Percentiles rank a stretch among this genome's conserved stretches.
Conservation (phyloP, 257 asterid genomes). For the Salvia hispanica region DNA sequence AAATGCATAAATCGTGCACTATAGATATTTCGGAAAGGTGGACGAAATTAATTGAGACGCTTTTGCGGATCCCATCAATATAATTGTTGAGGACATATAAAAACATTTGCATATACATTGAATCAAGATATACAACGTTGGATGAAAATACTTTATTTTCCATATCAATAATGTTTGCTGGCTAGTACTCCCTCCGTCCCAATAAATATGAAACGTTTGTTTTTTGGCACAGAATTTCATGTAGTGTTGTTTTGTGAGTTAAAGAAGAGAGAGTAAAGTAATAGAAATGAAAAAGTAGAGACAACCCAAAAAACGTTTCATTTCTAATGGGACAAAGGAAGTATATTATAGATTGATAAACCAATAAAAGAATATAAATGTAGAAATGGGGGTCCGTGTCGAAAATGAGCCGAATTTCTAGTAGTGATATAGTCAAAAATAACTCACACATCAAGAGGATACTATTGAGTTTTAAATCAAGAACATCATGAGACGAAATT, state of each 20-base stretch:
- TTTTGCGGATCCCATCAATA: background rate
- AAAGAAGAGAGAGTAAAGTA: too few relatives aligned
- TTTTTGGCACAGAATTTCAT: too few relatives aligned
- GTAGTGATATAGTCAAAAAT: conserved; percentile 23
- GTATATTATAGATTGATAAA: background rate
- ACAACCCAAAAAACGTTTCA: too few relatives aligned
- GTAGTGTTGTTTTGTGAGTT: too few relatives aligned
- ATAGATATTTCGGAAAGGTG: background rate
- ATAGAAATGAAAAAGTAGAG: too few relatives aligned
- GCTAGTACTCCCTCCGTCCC: too few relatives aligned
- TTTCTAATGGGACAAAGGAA: too few relatives aligned
- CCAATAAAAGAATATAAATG: background rate
- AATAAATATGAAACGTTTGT: too few relatives aligned
- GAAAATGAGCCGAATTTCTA: conserved; percentile 13
- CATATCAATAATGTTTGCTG: background rate
- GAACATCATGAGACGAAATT: background rate
- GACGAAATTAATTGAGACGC: background rate
- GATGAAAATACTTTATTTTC: background rate
- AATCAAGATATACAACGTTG: conserved; percentile 4
- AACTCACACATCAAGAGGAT: conserved; percentile 18
- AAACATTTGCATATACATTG: conserved; percentile 12
- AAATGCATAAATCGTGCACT: background rate
- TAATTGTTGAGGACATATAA: background rate
- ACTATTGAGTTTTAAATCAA: conserved; percentile 27
- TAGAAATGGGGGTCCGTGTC: conserved; percentile 18